phyloP scores from a whole-genome alignment of 441 rosid genomes.

The Rhodomyrtus psidioides region DNA sequence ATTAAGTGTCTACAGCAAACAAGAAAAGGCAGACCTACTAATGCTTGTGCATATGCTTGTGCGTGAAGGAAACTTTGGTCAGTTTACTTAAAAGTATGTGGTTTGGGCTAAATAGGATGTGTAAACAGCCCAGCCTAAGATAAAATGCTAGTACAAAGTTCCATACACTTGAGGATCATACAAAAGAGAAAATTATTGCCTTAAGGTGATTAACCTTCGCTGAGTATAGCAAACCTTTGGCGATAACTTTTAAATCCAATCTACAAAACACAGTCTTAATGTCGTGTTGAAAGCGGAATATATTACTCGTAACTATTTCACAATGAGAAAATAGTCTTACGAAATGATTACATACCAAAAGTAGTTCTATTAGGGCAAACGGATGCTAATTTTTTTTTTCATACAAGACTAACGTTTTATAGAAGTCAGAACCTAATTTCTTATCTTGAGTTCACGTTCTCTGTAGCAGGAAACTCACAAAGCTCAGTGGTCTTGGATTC shows the following conservation, averaged over 20 bases:
- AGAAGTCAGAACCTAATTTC: not conserved
- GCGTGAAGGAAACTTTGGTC: not conserved
- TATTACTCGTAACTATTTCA: not conserved
- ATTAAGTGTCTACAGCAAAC: not conserved
- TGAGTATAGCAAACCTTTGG: not conserved
- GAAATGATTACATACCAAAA: not conserved
- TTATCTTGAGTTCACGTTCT: not conserved
- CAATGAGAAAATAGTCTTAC: not conserved
- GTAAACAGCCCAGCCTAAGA: too few species aligned
- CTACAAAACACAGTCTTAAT: not conserved
- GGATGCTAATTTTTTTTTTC: too few species aligned
- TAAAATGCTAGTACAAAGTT: too few species aligned
- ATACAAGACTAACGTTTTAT: not conserved
- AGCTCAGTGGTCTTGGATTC: not conserved
- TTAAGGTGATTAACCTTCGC: not conserved
- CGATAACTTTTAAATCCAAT: not conserved
- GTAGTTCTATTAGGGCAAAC: not conserved
- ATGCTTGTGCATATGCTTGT: not conserved
- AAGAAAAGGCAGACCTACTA: not conserved
- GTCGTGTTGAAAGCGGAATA: not conserved
- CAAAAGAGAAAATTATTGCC: not conserved
- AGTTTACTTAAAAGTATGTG: not conserved
- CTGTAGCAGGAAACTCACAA: not conserved
- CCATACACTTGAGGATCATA: not conserved
- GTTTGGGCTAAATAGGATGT: not conserved